A percentile compares a stretch with the other conserved stretches of the same genome.
Conservation (phyloP, 2,329 filamentous ascomycete species). For the Cadophora luteo-olivacea region DNA sequence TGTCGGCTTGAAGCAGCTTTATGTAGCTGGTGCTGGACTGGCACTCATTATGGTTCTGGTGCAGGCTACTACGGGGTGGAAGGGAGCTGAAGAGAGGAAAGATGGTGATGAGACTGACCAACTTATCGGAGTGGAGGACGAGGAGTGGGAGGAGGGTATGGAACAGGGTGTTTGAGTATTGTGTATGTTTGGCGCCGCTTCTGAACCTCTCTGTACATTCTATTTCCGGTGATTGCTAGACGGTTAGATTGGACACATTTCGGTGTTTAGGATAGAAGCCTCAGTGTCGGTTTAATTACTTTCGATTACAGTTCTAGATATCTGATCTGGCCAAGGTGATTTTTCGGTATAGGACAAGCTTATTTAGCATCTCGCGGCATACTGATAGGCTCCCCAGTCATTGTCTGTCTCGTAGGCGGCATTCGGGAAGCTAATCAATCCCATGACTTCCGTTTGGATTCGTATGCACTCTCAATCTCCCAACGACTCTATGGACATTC, state of each 20-base stretch:
- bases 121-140: slow-evolving; percentile 29
- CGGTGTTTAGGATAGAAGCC: neutral
- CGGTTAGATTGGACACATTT: neutral
- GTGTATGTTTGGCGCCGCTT: neutral
- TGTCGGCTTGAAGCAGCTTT: slow-evolving; percentile 58
- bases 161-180: slow-evolving; percentile 29
- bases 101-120: slow-evolving; percentile 16
- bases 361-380: too few relatives aligned
- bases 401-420: too few relatives aligned
- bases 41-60: slow-evolving; percentile 55
- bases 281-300: too few relatives aligned
- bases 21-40: slow-evolving; percentile 57
- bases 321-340: too few relatives aligned
- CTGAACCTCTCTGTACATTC: neutral
- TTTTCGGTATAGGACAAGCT: too few relatives aligned
- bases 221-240: neutral
- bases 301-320: neutral
- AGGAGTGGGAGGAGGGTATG: slow-evolving; percentile 36
- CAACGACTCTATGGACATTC: too few relatives aligned
- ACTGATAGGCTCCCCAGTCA: too few relatives aligned
- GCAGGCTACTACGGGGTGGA: slow-evolving; percentile 66
- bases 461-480: too few relatives aligned
- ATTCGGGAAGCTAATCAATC: too few relatives aligned
- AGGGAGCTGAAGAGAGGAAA: slow-evolving; percentile 38
- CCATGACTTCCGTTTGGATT: too few relatives aligned